Base-by-base conservation (phyloP, 768 basidiomycete species). In the Leccinum subgranulosum region DNA sequence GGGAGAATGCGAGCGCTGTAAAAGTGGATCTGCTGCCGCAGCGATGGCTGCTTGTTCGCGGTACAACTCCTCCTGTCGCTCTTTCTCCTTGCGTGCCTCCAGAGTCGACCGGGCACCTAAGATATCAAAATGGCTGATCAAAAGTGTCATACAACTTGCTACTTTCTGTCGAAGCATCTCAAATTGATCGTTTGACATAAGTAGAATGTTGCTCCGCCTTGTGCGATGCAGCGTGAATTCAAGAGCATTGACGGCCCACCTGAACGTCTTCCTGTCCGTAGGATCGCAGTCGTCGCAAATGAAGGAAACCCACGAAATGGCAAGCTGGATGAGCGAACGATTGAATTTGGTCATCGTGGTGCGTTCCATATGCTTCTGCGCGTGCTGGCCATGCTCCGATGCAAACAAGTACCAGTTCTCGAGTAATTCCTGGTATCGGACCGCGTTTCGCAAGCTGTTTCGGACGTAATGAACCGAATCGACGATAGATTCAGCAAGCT, bases 271-370 rank as follows among this genome's bases (percentile, higher is more conserved):
- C 56, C 93, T 84, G 71, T 98, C 95, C 33, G 92, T 89, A 8
- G 95, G 94, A 64, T 97, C 92, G 75, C 97, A 99, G 65, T 95
- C 92, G 68, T 98, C 94, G 75, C 94, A 97, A 61, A 98, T 96
- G 78, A 99, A 98, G 46, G 94, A 88, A 33, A 98, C 92, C 96
- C 96, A 99, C 12, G 92, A 90, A 64, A 98, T 98, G 10, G 95
- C 93, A 53, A 98, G 82, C 59, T 86, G 88, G 72, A 95, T 88
- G 33, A 98, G 79, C 4, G 89, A 80, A 7, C 88, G 84, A 67
- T 90, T 89, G 74, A 97, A 96, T 62, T 88, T 87, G 63, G 81
- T 76, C 53, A 87, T 70, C 0, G 84, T 78, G 0, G 82, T 67
- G 15, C 81, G 82, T 64, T 96, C 94, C 87, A 97, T 91, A 69